phyloP scores from a whole-genome alignment of 2,329 filamentous ascomycete species.

The Clarireedia sp. region DNA sequence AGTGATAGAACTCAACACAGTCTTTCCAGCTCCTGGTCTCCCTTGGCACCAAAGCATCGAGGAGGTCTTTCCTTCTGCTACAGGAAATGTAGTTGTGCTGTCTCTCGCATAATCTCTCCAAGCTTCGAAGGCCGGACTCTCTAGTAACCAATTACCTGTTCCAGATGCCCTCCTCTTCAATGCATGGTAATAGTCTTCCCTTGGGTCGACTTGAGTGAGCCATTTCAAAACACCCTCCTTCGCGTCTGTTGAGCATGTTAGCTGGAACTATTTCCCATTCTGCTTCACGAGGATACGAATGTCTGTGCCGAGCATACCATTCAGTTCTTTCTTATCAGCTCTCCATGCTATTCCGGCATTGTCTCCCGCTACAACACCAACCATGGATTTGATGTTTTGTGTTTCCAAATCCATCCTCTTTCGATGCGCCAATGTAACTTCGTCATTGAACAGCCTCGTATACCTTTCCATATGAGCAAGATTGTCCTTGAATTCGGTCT shows the following conservation, averaged over 20 bases:
- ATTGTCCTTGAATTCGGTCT: slow-evolving; percentile 4
- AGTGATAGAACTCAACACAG: background rate
- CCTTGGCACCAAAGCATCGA: slow-evolving; percentile 2
- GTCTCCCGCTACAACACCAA: background rate
- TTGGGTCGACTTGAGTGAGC: slow-evolving; percentile 2
- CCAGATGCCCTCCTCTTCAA: background rate
- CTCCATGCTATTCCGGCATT: background rate
- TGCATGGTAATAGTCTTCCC: slow-evolving; percentile 3
- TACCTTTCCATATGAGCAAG: slow-evolving; percentile 6
- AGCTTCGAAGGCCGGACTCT: background rate
- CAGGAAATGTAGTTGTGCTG: too few species aligned
- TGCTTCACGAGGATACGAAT: too few species aligned
- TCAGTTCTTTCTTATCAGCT: background rate
- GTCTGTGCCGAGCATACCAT: background rate
- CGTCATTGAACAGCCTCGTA: slow-evolving; percentile 6
- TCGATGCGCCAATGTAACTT: slow-evolving; percentile 5
- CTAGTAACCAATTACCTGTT: slow-evolving; percentile 1
- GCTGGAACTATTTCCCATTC: background rate
- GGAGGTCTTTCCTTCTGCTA: too few species aligned
- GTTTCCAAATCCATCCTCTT: background rate
- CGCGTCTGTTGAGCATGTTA: background rate
- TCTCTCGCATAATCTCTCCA: background rate
- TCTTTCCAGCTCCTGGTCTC: slow-evolving; percentile 1
- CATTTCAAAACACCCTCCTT: background rate
- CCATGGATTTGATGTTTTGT: background rate